Base-by-base conservation (phyloP, 805 yeast species). In the Clavispora santaluciae region DNA sequence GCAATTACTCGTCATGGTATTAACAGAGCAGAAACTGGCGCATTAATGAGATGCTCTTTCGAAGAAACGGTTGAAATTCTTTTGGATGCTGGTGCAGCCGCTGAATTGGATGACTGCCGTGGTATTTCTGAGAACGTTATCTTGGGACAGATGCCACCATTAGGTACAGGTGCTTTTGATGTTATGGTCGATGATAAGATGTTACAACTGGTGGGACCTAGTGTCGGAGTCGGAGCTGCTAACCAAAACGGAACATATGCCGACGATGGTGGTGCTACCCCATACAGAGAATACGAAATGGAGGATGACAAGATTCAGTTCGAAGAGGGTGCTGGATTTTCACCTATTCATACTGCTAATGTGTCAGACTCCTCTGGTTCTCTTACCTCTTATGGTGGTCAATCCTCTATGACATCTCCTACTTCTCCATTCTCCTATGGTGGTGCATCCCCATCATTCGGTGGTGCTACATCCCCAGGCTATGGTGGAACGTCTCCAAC, bases 1-100 rank as follows among this genome's bases (percentile, higher is more conserved):
- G 98, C 99, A 30, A 90, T 93, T 57, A 91, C 98, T 33, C 95
- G 99, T 78, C 99, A 93, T 61, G 99, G 99, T 78, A 91, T 93
- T 68, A 93, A 93, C 68, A 83, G 99, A 70, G 86, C 95, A 28
- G 96, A 93, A 52, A 93, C 99, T 22, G 99, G 99, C 68, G 99
- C 99, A 2, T 76, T 93, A 60, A 93, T 93, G 99, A 81, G 99
- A 68, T 93, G 97, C 73, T 91, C 99, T 33, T 93, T 93, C 72
- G 99, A 93, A 70, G 99, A 93, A 66, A 93, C 99, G 6, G 99
- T 93, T 31, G 99, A 93, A 69, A 93, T 93, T 57, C 70, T 93
- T 61, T 79, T 93, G 55, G 99, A 93, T 59, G 99, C 99, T 15
- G 99, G 96, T 63, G 95, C 98, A 5, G 80, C 95, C 33, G 99